Evolutionary conservation across 768 basidiomycete species (phyloP).

Genomic region (Termitomyces sp.): DNA sequence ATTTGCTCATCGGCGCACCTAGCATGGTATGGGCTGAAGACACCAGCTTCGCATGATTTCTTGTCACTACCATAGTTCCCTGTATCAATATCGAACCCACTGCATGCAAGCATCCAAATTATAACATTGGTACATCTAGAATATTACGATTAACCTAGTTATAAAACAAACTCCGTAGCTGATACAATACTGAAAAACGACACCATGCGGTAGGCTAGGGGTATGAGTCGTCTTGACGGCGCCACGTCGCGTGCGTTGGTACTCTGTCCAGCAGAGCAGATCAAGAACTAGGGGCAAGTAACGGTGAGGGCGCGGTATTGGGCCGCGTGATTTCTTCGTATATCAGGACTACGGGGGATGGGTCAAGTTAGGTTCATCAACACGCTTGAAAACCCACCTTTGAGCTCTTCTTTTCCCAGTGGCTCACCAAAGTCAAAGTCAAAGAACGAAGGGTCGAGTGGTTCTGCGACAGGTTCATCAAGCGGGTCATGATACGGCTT

Average conservation of each 20-base stretch:
- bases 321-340: conserved; percentile 44
- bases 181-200: not conserved
- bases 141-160: conserved; percentile 4
- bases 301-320: conserved; percentile 14
- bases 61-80: not conserved
- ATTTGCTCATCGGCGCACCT: conserved; percentile 9
- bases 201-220: not conserved
- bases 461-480: conserved; percentile 81
- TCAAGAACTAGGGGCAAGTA: conserved; percentile 3
- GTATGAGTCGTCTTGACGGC: not conserved
- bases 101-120: not conserved
- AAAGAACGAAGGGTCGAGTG: conserved; percentile 73
- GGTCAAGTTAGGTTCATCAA: not conserved
- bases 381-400: conserved; percentile 36
- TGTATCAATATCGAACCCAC: not conserved
- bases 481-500: conserved; percentile 85
- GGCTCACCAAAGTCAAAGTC: conserved; percentile 73
- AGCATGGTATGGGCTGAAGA: conserved; percentile 9
- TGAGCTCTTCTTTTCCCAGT: conserved; percentile 60
- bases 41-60: not conserved
- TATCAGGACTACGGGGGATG: conserved; percentile 31
- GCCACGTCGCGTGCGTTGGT: not conserved
- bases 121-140: conserved; percentile 3
- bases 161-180: not conserved
- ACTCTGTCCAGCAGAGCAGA: not conserved